Percentiles rank a stretch among this genome's conserved stretches.
phyloP scores from a whole-genome alignment of 2,329 filamentous ascomycete genomes.

The Sclerotinia minor region DNA sequence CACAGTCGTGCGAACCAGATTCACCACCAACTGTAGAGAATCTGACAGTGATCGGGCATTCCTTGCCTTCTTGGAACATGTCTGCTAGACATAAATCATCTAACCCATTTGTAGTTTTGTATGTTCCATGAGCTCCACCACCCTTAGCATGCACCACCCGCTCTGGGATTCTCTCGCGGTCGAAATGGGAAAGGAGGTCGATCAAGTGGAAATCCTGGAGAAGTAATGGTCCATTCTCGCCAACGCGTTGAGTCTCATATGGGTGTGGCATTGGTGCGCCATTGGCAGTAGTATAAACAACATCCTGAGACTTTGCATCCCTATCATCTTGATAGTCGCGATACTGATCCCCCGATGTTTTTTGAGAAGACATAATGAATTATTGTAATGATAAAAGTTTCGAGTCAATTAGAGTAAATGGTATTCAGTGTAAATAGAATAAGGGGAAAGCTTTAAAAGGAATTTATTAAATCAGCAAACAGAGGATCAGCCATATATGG shows the following conservation, averaged over 20 bases:
- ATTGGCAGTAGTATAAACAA: slow-evolving; percentile 51
- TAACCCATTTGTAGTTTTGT: slow-evolving; percentile 51
- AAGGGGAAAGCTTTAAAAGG: not conserved
- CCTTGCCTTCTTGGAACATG: slow-evolving; percentile 63
- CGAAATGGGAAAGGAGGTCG: slow-evolving; percentile 61
- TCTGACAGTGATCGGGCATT: slow-evolving; percentile 64
- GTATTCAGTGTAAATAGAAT: not conserved
- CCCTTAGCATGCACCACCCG: slow-evolving; percentile 61
- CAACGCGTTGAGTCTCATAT: slow-evolving; percentile 52
- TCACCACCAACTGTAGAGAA: slow-evolving; percentile 78
- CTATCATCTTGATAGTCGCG: slow-evolving; percentile 47
- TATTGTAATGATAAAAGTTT: not conserved
- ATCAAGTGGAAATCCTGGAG: slow-evolving; percentile 62
- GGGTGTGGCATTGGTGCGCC: slow-evolving; percentile 54
- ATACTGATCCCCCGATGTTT: slow-evolving; percentile 45
- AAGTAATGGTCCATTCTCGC: slow-evolving; percentile 55
- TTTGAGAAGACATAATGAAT: slow-evolving; percentile 34
- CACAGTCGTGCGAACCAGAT: slow-evolving; percentile 68
- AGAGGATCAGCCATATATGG: not conserved
- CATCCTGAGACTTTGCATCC: slow-evolving; percentile 44
- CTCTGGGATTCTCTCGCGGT: slow-evolving; percentile 59
- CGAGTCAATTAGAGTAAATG: not conserved
- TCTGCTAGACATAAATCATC: slow-evolving; percentile 56
- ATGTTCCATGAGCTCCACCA: slow-evolving; percentile 56
- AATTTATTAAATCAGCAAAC: not conserved